phyloP scores from a whole-genome alignment of 345 rosid species.

The Murraya paniculata region DNA sequence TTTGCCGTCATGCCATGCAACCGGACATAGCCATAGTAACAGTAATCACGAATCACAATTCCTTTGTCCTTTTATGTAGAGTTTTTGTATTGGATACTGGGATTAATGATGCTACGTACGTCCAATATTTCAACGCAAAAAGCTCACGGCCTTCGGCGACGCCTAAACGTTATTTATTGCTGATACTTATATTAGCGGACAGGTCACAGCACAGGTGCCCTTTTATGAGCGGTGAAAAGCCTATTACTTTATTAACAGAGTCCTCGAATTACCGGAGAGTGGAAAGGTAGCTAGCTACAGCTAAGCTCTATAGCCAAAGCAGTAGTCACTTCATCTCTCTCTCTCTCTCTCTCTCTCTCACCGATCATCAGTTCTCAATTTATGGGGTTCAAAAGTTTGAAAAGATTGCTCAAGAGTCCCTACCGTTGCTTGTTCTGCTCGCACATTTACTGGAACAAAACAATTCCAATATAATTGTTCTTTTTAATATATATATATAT shows the following conservation, averaged over 20 bases:
- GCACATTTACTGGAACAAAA: conserved; percentile 1
- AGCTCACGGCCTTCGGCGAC: background rate
- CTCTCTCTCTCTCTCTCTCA: background rate
- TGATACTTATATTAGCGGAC: no score
- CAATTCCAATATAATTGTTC: background rate
- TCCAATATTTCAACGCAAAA: background rate
- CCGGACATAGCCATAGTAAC: no score
- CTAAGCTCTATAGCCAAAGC: no score
- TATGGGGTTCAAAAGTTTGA: background rate
- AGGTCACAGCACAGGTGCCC: no score
- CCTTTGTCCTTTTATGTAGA: background rate
- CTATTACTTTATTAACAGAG: background rate
- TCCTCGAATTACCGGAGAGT: background rate
- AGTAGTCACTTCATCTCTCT: background rate
- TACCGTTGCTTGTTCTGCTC: background rate
- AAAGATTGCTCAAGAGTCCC: conserved; percentile 3
- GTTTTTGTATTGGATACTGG: background rate
- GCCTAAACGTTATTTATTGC: background rate
- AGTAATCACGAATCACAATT: no score
- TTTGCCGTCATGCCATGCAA: no score
- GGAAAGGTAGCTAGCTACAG: background rate
- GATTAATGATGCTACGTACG: background rate
- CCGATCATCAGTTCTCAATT: background rate
- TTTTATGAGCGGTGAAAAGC: background rate
- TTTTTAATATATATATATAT: no score